A percentile compares a stretch with the other conserved stretches of the same genome.
Conservation (phyloP, 495 filamentous ascomycete species). For the Pseudevernia furfuracea region DNA sequence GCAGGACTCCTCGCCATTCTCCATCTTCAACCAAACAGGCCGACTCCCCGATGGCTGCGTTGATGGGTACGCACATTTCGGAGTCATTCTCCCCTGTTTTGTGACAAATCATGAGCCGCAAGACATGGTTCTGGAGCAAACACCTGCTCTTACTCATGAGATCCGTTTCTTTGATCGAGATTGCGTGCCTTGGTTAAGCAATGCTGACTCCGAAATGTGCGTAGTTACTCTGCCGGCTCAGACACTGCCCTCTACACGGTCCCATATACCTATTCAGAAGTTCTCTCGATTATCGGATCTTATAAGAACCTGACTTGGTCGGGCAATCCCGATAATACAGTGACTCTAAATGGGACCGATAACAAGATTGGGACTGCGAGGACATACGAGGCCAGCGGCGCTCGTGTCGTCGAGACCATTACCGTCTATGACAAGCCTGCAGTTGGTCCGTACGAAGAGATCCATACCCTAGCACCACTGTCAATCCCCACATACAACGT, state of each 20-base stretch:
- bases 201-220: too few species aligned
- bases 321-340: constrained; percentile 14
- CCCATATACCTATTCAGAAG: constrained; percentile 28
- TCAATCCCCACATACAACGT: constrained; percentile 20
- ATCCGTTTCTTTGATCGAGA: too few species aligned
- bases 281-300: constrained; percentile 28
- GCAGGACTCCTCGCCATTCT: constrained; percentile 5
- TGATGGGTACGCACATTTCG: too few species aligned
- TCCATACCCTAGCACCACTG: constrained; percentile 20
- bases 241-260: constrained; percentile 26
- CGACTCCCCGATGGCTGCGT: constrained; percentile 17
- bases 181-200: too few species aligned
- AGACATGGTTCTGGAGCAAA: too few species aligned
- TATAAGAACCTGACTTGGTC: constrained; percentile 30
- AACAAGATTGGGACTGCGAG: constrained; percentile 27
- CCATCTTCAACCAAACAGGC: constrained; percentile 11
- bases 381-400: constrained; percentile 21
- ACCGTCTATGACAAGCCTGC: constrained; percentile 26
- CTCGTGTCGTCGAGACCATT: constrained; percentile 29
- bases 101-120: too few species aligned
- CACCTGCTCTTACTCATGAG: too few species aligned
- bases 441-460: constrained; percentile 22
- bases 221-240: constrained; percentile 23
- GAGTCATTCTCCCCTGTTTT: too few species aligned
- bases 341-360: constrained; percentile 26